Conservation (phyloP, 495 filamentous ascomycete genomes). For the Penicillium crystallinum region DNA sequence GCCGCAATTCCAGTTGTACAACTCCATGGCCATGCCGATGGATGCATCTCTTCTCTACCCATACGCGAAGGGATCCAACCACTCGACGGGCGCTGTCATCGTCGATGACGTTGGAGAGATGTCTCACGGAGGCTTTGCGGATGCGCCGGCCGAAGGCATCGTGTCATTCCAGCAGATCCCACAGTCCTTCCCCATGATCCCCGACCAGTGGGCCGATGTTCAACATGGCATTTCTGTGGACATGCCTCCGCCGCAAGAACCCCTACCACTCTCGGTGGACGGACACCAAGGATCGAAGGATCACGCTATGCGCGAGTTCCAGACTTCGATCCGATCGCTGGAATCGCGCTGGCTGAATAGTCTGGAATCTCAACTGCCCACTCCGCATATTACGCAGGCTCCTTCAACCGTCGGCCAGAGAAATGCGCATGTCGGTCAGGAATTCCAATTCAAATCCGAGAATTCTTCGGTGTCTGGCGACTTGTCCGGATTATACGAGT, state of each 20-base stretch:
- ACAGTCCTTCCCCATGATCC: slow-evolving; percentile 30
- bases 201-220: slow-evolving; percentile 31
- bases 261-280: slow-evolving; percentile 22
- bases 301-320: slow-evolving; percentile 20
- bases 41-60: slow-evolving; percentile 37
- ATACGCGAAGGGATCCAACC: slow-evolving; percentile 29
- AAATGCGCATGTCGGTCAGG: slow-evolving; percentile 19
- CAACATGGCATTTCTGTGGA: slow-evolving; percentile 16
- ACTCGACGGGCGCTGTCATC: slow-evolving; percentile 33
- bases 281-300: slow-evolving; percentile 23
- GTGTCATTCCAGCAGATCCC: slow-evolving; percentile 35
- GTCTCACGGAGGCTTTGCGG: slow-evolving; percentile 30
- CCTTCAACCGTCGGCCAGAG: slow-evolving; percentile 21
- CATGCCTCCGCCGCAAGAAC: slow-evolving; percentile 14
- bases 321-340: slow-evolving; percentile 29
- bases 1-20: slow-evolving; percentile 40
- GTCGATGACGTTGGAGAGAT: slow-evolving; percentile 38
- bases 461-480: slow-evolving; percentile 40
- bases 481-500: slow-evolving; percentile 31
- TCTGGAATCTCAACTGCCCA: slow-evolving; percentile 34
- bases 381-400: slow-evolving; percentile 26
- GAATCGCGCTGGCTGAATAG: slow-evolving; percentile 37
- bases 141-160: slow-evolving; percentile 29
- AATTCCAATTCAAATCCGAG: slow-evolving; percentile 41
- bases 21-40: slow-evolving; percentile 33